Conservation (phyloP, 169 alveolate species). For the Plasmodium gaboni region DNA sequence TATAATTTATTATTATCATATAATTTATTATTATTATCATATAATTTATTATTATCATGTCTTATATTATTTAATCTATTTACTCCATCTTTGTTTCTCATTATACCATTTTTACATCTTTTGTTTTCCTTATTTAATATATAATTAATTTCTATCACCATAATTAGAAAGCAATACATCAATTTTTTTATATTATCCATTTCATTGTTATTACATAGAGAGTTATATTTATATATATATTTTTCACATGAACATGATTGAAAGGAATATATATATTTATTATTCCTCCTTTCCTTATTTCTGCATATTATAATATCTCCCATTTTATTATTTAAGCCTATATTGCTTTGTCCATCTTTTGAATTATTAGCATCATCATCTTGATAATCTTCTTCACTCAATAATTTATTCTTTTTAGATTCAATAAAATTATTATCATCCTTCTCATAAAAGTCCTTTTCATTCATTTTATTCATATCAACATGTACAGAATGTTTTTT, state of each 20-base stretch:
- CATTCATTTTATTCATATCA: no score
- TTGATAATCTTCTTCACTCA: background rate
- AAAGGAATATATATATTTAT: constrained; percentile 12
- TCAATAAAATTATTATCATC: background rate
- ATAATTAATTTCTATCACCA: constrained; percentile 59
- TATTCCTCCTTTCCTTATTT: background rate
- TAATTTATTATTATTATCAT: background rate
- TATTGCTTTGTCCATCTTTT: background rate
- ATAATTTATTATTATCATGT: no score
- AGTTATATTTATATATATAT: constrained; percentile 41
- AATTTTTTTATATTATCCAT: constrained; percentile 23
- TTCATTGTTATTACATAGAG: constrained; percentile 13
- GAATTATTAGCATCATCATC: background rate
- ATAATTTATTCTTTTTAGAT: background rate
- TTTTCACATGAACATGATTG: constrained; percentile 52
- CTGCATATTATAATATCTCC: background rate
- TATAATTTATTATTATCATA: no score
- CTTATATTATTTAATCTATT: no score
- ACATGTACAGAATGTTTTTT: background rate
- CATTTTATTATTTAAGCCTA: background rate
- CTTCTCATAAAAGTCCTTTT: no score
- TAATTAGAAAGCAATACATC: constrained; percentile 64
- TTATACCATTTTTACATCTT: background rate
- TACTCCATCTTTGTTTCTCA: no score
- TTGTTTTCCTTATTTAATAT: background rate